Conservation (phyloP, 208 protist species). For the Porcisia hertigi region DNA sequence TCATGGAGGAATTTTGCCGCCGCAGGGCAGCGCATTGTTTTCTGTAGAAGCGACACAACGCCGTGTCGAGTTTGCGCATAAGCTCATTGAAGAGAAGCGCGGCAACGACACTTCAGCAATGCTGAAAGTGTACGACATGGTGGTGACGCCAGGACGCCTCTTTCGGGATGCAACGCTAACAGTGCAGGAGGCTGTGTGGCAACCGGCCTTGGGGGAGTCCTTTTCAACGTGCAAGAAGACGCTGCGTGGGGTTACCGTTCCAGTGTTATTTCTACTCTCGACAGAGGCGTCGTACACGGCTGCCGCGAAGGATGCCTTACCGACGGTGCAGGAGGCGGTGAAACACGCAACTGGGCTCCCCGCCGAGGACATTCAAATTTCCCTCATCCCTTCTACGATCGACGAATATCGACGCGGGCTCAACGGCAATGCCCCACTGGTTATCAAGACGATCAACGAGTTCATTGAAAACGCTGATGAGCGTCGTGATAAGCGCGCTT, state of each 20-base stretch:
- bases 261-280: slow-evolving; percentile 57
- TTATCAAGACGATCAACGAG: slow-evolving; percentile 38
- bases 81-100: slow-evolving; percentile 41
- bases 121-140: slow-evolving; percentile 63
- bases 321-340: slow-evolving; percentile 26
- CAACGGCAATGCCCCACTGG: slow-evolving; percentile 39
- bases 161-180: slow-evolving; percentile 41
- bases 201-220: slow-evolving; percentile 43
- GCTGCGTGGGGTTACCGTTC: slow-evolving; percentile 45
- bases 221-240: slow-evolving; percentile 29
- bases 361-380: slow-evolving; percentile 43
- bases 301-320: slow-evolving; percentile 20
- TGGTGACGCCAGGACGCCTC: slow-evolving; percentile 65
- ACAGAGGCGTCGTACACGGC: slow-evolving; percentile 61
- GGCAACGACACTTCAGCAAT: slow-evolving; percentile 55
- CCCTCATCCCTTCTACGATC: slow-evolving; percentile 60
- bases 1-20: slow-evolving; percentile 57
- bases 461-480: slow-evolving; percentile 45
- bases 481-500: slow-evolving; percentile 22
- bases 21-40: slow-evolving; percentile 41
- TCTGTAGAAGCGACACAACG: slow-evolving; percentile 24
- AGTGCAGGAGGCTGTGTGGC: slow-evolving; percentile 82
- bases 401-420: slow-evolving; percentile 70
- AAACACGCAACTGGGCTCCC: slow-evolving; percentile 32
- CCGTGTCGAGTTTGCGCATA: slow-evolving; percentile 35